These are phyloP conservation scores for Zygosaccharomyces pseudorouxii DNA, from an alignment of 805 yeast genomes.

Conservation along the genomic window DNA sequence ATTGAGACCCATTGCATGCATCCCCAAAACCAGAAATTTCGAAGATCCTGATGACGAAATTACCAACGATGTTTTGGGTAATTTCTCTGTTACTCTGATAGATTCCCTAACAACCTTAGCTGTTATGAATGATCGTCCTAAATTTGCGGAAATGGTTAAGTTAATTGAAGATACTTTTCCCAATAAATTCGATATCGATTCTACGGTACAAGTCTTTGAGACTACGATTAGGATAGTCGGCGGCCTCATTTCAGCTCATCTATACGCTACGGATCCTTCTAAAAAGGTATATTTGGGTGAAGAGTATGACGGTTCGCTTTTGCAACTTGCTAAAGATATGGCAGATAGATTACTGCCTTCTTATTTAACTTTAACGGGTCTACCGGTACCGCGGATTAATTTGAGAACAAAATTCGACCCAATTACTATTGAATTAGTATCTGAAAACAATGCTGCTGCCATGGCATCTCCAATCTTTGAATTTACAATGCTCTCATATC, in stretches of 20 bases:
- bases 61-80: conserved; percentile 81
- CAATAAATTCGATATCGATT: conserved; percentile 52
- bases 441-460: conserved; percentile 83
- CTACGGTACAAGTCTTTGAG: conserved; percentile 85
- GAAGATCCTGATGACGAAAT: conserved; percentile 48
- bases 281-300: conserved; percentile 37
- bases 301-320: conserved; percentile 65
- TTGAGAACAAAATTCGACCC: conserved; percentile 47
- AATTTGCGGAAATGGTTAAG: conserved; percentile 45
- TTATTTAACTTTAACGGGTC: conserved; percentile 54
- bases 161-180: conserved; percentile 37
- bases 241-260: conserved; percentile 72
- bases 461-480: conserved; percentile 81
- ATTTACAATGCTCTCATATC: conserved; percentile 64
- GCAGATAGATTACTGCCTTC: conserved; percentile 70
- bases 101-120: conserved; percentile 80
- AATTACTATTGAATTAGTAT: conserved; percentile 42
- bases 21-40: conserved; percentile 61
- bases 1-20: conserved; percentile 68
- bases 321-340: conserved; percentile 66
- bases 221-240: conserved; percentile 79
- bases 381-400: conserved; percentile 81
- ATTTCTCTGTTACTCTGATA: conserved; percentile 69
- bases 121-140: conserved; percentile 58
- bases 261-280: conserved; percentile 53